phyloP scores from a whole-genome alignment of 2,329 filamentous ascomycete species.

The Fusarium duplospermum region DNA sequence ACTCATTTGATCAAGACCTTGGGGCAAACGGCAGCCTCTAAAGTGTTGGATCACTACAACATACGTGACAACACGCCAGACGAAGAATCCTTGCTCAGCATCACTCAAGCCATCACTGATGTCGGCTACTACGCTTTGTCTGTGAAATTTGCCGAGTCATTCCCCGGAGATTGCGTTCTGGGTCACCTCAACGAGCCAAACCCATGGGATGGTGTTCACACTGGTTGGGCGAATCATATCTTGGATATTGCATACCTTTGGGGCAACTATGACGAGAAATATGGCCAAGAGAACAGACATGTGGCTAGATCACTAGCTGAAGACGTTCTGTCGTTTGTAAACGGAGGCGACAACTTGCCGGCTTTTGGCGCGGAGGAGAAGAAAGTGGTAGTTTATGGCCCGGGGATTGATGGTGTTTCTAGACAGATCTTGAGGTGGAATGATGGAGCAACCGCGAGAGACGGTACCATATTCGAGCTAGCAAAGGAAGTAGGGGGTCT shows the following conservation, averaged over 20 bases:
- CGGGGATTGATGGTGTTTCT: not conserved
- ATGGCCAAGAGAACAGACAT: not conserved
- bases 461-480: not conserved
- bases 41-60: not conserved
- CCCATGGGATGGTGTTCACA: not conserved
- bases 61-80: not conserved
- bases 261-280: not conserved
- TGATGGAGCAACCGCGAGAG: not conserved
- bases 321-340: not conserved
- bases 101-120: not conserved
- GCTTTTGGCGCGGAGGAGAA: not conserved
- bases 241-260: not conserved
- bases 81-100: not conserved
- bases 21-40: not conserved
- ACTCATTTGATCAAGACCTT: not conserved
- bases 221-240: not conserved
- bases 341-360: not conserved
- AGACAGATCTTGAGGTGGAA: not conserved
- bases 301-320: not conserved
- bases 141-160: not conserved
- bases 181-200: not conserved
- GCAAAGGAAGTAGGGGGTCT: not conserved
- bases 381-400: not conserved
- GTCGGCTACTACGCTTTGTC: not conserved
- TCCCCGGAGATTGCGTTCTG: not conserved